A percentile compares a stretch with the other conserved stretches of the same genome.
phyloP scores from a whole-genome alignment of 495 filamentous ascomycete genomes.

The Daldinia bambusicola region DNA sequence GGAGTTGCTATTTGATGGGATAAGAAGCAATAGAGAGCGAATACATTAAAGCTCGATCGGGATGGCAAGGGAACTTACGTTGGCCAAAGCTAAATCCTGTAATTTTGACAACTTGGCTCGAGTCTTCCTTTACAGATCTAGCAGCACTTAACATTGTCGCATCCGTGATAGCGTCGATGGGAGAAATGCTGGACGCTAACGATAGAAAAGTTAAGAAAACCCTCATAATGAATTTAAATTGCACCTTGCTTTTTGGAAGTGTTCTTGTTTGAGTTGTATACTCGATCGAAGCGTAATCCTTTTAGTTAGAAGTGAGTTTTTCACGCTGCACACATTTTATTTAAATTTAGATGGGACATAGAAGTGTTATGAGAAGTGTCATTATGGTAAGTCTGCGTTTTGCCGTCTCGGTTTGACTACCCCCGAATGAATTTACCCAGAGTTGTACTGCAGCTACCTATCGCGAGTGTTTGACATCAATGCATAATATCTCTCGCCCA shows the following conservation, averaged over 20 bases:
- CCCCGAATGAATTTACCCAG: slow-evolving; percentile 2
- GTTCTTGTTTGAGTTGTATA: not conserved
- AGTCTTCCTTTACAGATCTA: not conserved
- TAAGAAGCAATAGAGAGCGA: not conserved
- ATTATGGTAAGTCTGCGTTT: not conserved
- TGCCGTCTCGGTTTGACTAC: not conserved
- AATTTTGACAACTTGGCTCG: not conserved
- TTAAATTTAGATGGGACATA: not conserved
- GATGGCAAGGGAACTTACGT: not conserved
- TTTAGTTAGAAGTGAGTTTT: not conserved
- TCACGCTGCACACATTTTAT: not conserved
- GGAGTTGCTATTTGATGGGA: not conserved
- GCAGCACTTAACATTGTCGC: not conserved
- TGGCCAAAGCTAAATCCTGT: not conserved
- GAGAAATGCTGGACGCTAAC: not conserved
- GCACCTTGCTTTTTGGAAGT: not conserved
- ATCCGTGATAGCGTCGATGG: not conserved
- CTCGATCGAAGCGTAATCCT: not conserved
- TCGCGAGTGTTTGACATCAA: not conserved
- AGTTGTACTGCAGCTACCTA: slow-evolving; percentile 6
- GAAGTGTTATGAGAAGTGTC: not conserved
- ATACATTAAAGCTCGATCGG: not conserved
- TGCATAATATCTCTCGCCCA: not conserved
- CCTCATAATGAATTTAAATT: not conserved
- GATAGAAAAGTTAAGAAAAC: not conserved